Base-by-base conservation (phyloP, 2,329 filamentous ascomycete species). In the Purpureocillium takamizusanense region DNA sequence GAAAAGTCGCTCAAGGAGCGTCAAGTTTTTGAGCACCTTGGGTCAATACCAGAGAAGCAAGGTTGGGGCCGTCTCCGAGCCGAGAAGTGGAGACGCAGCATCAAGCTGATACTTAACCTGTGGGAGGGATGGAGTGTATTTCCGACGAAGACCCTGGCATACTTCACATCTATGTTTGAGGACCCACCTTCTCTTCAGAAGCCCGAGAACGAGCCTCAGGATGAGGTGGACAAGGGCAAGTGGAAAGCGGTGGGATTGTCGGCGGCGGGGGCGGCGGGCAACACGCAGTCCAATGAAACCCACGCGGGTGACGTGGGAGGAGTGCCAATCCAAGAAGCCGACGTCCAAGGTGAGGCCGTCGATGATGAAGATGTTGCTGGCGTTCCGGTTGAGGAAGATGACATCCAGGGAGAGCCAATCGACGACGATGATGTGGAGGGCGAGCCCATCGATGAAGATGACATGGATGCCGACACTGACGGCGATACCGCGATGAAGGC, bases 21-120 rank as follows among this genome's bases (percentile, higher is more conserved):
- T 40, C 75, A 77, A 41, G 77, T 81, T 1, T 94, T 95, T 51
- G 83, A 85, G 51, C 71, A 74, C 33, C 70, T 95, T 3, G 88
- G 88, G 1, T 65, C 74, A 39, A 72, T 94, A 42, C 78, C 87
- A 7, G 80, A 82, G 49, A 78, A 76, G 38, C 63, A 84, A 16
- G 70, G 72, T 33, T 94, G 88, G 87, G 89, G 89, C 9, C 77
- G 85, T 1, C 65, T 95, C 44, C 81, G 85, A 15, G 81, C 81
- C 4, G 86, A 92, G 45, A 89, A 90, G 60, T 92, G 86, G 83
- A 85, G 84, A 58, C 75, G 85, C 36, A 87, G 83, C 50, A 70
- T 92, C 30, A 72, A 73, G 3, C 69, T 78, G 6, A 69, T 92
- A 2, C 63, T 92, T 8, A 71, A 74, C 34, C 63, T 87, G 28